Base-by-base conservation (phyloP, 2,329 filamentous ascomycete species). In the Lasiodiplodia sp. region DNA sequence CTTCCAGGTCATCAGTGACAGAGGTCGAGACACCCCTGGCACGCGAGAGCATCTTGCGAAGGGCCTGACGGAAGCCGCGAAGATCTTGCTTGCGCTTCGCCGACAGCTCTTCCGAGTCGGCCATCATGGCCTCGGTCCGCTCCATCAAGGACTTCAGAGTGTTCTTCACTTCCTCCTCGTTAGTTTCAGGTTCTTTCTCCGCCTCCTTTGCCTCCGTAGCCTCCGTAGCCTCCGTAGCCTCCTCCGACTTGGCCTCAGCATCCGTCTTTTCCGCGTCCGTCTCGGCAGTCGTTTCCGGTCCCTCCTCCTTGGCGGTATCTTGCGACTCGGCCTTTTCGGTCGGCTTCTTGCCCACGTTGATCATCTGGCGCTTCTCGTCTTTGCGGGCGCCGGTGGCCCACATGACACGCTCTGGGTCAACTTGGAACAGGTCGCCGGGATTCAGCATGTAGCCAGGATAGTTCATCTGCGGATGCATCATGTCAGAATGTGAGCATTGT, bases 391-490 rank as follows among this genome's bases (percentile, higher is more conserved):
- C 96, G 1, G 94, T 97, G 40, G 93, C 95, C 75, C 87, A 94
- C 80, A 99, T 86, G 68, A 99, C 96, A 74, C 91, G 89, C 49
- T 97, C 93, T 44, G 92, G 87, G 23, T 97, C 92, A 74, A 99
- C 95, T 79, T 97, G 93, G 86, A 99, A 99, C 89, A 99, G 93
- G 79, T 99, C 96, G 73, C 96, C 96, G 2, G 96, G 96, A 80
- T 99, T 99, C 49, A 99, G 87, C 72, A 94, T 90, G 80, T 99
- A 99, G 67, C 93, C 92, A 10, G 96, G 94, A 77, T 96, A 92
- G 71, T 87, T 86, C 92, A 98, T 97, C 95, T 97, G 25, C 60
- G 14, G 28, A 14, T 4, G 28, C 3, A 1, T 14, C 25, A 10
- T 21, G 6, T 49, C 11, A 67, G 55, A 14, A 51, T 34, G 38